Base-by-base conservation (phyloP, 2,329 filamentous ascomycete genomes). In the Aspergillus clavatus region DNA sequence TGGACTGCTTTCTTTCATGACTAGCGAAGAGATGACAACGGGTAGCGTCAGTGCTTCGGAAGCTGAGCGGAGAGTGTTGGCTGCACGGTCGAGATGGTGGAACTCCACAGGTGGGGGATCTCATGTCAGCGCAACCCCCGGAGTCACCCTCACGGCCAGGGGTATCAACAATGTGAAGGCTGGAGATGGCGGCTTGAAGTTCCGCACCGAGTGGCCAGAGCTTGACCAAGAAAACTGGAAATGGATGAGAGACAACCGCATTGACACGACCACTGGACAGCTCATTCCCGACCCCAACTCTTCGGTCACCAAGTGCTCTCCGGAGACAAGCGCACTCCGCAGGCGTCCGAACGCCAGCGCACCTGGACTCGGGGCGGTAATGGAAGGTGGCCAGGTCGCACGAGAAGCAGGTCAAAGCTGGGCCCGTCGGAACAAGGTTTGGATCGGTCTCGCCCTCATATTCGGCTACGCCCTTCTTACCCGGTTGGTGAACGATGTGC, bases 21-120 rank as follows among this genome's bases (percentile, higher is more conserved):
- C 91, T 2, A 89, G 87, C 54, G 91, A 98, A 63, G 93, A 98
- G 73, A 96, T 97, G 86, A 98, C 93, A 0, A 97, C 93, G 0
- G 93, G 93, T 2, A 90, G 85, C 23, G 81, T 98, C 23, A 84
- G 84, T 5, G 87, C 84, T 14, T 85, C 81, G 0, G 80, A 87
- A 40, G 74, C 79, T 3, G 90, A 97, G 73, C 81, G 91, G 50
- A 85, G 82, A 65, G 79, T 84, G 58, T 81, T 89, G 40, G 89
- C 93, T 0, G 77, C 79, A 19, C 79, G 87, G 51, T 87, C 88
- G 12, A 77, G 87, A 43, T 98, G 93, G 93, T 97, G 90, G 90
- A 98, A 98, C 71, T 87, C 84, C 26, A 97, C 91, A 0, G 90
- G 91, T 31, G 89, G 89, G 42, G 91, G 91, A 6, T 86, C 85